phyloP scores from a whole-genome alignment of 768 basidiomycete species.

The Leucocoprinus birnbaumii region DNA sequence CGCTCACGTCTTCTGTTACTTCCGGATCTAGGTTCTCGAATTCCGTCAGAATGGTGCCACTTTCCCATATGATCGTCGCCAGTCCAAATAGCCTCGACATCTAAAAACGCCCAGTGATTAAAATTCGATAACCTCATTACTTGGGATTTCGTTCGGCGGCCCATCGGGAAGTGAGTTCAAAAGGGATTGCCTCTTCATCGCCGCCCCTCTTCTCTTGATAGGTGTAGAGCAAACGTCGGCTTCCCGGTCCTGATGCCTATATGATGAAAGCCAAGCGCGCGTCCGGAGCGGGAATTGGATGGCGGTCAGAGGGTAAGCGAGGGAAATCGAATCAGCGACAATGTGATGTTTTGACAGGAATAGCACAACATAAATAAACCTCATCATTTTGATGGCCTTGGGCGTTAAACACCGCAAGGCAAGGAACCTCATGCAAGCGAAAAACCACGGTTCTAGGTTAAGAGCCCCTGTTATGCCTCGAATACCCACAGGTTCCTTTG shows the following conservation, averaged over 20 bases:
- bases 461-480: background rate
- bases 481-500: background rate
- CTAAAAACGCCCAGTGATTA: background rate
- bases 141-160: background rate
- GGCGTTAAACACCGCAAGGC: no score
- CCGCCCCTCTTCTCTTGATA: constrained; percentile 2
- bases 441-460: background rate
- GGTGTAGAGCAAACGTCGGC: constrained; percentile 3
- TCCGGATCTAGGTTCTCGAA: background rate
- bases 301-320: background rate
- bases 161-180: background rate
- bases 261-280: background rate
- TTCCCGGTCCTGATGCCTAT: background rate
- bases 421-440: no score
- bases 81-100: background rate
- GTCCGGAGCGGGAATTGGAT: background rate
- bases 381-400: background rate
- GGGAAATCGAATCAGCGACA: background rate
- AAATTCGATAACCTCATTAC: constrained; percentile 6
- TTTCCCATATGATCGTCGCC: background rate
- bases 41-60: background rate
- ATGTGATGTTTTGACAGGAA: background rate
- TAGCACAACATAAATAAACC: background rate
- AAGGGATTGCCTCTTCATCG: background rate
- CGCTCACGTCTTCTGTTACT: background rate